A percentile compares a stretch with the other conserved stretches of the same genome.
Evolutionary conservation across 139 green algal species (phyloP).

Genomic region (Chlorella sorokiniana): DNA sequence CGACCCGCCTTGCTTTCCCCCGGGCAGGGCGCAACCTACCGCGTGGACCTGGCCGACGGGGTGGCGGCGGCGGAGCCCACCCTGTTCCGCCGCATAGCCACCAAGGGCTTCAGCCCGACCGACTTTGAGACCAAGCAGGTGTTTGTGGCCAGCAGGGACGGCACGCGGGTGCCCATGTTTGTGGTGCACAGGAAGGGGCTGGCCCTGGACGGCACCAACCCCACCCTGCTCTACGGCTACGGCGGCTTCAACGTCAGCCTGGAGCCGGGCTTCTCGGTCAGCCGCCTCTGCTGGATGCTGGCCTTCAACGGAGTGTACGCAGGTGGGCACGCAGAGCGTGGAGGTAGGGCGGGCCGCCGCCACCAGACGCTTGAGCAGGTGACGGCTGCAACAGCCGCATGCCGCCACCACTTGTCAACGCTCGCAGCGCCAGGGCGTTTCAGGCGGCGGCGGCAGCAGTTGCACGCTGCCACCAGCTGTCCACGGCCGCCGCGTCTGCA

Average conservation of each 20-base stretch:
- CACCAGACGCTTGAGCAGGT: too few relatives aligned
- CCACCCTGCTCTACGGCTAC: slow-evolving; percentile 93
- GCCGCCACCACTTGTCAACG: too few relatives aligned
- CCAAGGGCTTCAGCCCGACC: slow-evolving; percentile 61
- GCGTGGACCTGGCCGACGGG: not conserved
- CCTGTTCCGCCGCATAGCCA: slow-evolving; percentile 75
- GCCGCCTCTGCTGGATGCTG: slow-evolving; percentile 63
- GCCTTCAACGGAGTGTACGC: slow-evolving; percentile 69
- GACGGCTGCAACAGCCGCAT: not conserved
- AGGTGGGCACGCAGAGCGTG: slow-evolving; percentile 54
- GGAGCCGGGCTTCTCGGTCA: slow-evolving; percentile 75
- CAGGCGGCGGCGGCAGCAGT: too few relatives aligned
- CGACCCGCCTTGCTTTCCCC: not conserved
- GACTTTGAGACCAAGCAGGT: slow-evolving; percentile 84
- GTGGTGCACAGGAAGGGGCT: slow-evolving; percentile 72
- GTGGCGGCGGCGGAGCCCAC: slow-evolving; percentile 26
- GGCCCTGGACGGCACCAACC: slow-evolving; percentile 62
- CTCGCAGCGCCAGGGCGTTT: not conserved
- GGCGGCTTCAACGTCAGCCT: slow-evolving; percentile 93
- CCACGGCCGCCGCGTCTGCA: not conserved
- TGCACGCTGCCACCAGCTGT: not conserved
- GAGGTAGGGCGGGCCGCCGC: too few relatives aligned
- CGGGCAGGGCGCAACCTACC: slow-evolving; percentile 24
- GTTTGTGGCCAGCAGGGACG: slow-evolving; percentile 85
- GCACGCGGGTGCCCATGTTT: slow-evolving; percentile 86